A percentile compares a stretch with the other conserved stretches of the same genome.
Evolutionary conservation across 2,329 filamentous ascomycete genomes (phyloP).

Genomic region (Dactylella cylindrospora): DNA sequence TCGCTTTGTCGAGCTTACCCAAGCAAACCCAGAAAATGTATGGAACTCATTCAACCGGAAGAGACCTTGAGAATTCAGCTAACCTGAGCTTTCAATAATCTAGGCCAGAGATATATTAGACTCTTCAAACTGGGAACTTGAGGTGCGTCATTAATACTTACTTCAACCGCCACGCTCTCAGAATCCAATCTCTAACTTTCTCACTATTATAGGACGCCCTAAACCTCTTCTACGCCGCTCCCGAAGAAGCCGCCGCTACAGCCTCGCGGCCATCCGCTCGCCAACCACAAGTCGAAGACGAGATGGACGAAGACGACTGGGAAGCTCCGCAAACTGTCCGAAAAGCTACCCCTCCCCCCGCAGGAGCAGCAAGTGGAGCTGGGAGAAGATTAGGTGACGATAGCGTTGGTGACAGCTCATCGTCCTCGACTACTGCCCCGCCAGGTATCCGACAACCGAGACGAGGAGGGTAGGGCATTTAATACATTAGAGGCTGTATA

Average conservation of each 20-base stretch:
- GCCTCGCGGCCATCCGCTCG: constrained; percentile 19
- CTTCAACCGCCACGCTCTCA: constrained; percentile 55
- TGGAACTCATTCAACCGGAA: not conserved
- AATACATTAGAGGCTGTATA: not conserved
- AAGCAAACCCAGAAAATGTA: constrained; percentile 46
- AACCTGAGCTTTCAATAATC: not conserved
- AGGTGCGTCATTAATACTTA: constrained; percentile 63
- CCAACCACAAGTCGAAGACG: not conserved
- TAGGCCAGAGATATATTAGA: constrained; percentile 70
- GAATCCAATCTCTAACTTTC: not conserved
- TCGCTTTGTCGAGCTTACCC: constrained; percentile 43
- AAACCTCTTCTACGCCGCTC: constrained; percentile 38
- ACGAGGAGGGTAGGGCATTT: constrained; percentile 28
- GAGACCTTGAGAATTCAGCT: not conserved
- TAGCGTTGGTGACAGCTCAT: constrained; percentile 10
- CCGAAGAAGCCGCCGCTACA: constrained; percentile 15
- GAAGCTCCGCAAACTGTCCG: constrained; percentile 33
- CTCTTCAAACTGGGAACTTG: constrained; percentile 67
- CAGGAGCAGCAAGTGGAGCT: not conserved
- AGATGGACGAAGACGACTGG: constrained; percentile 36
- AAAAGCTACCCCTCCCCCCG: constrained; percentile 33
- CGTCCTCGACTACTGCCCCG: not conserved
- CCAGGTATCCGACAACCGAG: constrained; percentile 13
- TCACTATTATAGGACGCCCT: constrained; percentile 18
- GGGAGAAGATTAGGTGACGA: constrained; percentile 24